Evolutionary conservation across 208 protist genomes (phyloP).

Genomic region (Crithidia thermophila): DNA sequence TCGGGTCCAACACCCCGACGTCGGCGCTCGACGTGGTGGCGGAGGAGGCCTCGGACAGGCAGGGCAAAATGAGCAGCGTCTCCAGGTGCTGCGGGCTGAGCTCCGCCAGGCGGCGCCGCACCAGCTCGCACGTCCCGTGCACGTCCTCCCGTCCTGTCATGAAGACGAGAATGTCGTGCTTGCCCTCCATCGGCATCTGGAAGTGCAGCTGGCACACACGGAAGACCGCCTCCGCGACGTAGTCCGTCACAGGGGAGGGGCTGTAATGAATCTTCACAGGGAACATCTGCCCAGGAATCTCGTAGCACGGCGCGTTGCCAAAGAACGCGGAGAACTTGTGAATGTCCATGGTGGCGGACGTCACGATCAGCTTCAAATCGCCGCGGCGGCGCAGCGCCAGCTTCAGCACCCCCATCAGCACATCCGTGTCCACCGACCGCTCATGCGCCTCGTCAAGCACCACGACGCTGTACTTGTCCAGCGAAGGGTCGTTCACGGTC

Average conservation of each 20-base stretch:
- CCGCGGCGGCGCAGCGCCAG: constrained; percentile 70
- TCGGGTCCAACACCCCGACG: constrained; percentile 95
- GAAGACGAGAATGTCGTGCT: constrained; percentile 99
- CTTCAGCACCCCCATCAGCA: constrained; percentile 97
- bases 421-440: constrained; percentile 95
- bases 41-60: constrained; percentile 91
- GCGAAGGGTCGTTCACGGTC: constrained; percentile 83
- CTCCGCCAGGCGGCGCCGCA: constrained; percentile 88
- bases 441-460: constrained; percentile 99
- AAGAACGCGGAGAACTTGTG: constrained; percentile 98
- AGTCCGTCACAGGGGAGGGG: constrained; percentile 83
- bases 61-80: constrained; percentile 90
- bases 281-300: constrained; percentile 97
- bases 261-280: constrained; percentile 82
- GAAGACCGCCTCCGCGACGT: constrained; percentile 82
- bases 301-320: constrained; percentile 94
- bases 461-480: constrained; percentile 96
- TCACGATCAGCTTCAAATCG: constrained; percentile 99
- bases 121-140: constrained; percentile 88
- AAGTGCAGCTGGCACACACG: constrained; percentile 89
- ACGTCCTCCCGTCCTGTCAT: constrained; percentile 99
- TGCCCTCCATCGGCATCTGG: constrained; percentile 74
- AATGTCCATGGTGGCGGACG: constrained; percentile 99
- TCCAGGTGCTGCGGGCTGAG: constrained; percentile 93
- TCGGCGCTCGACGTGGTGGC: constrained; percentile 26